Evolutionary conservation across 2,329 filamentous ascomycete genomes (phyloP).

Genomic region (Ophiocordyceps sinensis): DNA sequence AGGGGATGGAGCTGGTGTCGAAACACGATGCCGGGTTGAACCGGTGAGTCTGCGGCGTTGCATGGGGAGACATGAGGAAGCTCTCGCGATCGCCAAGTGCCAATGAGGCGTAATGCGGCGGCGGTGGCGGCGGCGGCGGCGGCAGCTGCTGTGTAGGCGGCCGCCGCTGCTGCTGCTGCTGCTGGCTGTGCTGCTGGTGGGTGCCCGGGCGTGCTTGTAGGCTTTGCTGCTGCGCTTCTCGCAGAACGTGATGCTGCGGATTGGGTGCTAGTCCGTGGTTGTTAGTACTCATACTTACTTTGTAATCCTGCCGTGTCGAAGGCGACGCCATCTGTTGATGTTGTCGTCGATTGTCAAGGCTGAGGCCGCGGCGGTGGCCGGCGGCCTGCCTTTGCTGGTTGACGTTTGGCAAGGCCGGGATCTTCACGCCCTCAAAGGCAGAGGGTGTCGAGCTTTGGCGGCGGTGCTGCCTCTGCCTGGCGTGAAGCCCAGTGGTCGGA

Average conservation of each 20-base stretch:
- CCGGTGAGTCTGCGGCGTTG: constrained; percentile 37
- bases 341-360: constrained; percentile 59
- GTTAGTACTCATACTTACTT: constrained; percentile 41
- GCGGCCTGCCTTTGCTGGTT: constrained; percentile 23
- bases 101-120: constrained; percentile 12
- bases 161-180: neutral
- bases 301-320: constrained; percentile 17
- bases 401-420: constrained; percentile 46
- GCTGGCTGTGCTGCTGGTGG: constrained; percentile 6
- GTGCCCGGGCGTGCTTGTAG: constrained; percentile 59
- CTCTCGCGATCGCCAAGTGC: constrained; percentile 30
- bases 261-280: constrained; percentile 37
- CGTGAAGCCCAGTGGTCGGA: constrained; percentile 56
- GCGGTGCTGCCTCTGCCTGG: constrained; percentile 44
- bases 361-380: constrained; percentile 69
- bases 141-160: constrained; percentile 8
- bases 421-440: constrained; percentile 61
- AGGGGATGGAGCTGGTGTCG: constrained; percentile 27
- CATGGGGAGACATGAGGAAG: constrained; percentile 42
- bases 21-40: constrained; percentile 35
- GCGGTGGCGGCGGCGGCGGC: constrained; percentile 7
- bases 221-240: constrained; percentile 82
- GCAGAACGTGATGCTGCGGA: constrained; percentile 61
- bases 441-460: constrained; percentile 78
- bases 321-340: constrained; percentile 30